Base-by-base conservation (phyloP, 805 yeast genomes). In the Candida golubevii region DNA sequence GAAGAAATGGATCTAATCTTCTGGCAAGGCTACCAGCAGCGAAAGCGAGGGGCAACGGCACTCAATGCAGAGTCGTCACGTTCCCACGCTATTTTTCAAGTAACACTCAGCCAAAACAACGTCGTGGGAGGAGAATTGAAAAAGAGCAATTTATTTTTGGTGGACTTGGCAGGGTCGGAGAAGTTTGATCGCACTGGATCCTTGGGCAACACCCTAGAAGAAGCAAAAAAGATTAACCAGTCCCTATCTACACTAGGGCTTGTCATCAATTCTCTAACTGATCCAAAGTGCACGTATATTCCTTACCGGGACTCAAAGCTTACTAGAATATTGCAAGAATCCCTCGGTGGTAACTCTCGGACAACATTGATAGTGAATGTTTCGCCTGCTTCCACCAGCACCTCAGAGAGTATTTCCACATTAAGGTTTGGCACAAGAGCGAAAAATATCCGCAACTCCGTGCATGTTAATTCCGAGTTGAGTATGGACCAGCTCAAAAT, bases 141-240 rank as follows among this genome's bases (percentile, higher is more conserved):
- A 58, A 69, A 74, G 33, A 83, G 89, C 6, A 80, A 78, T 46
- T 69, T 88, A 47, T 84, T 82, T 54, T 62, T 88, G 32, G 91
- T 88, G 10, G 97, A 88, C 64, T 71, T 88, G 50, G 96, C 96
- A 0, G 96, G 96, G 6, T 82, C 91, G 18, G 96, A 90, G 61
- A 85, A 82, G 60, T 79, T 83, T 33, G 80, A 80, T 46, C 83
- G 81, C 50, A 80, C 93, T 0, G 91, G 93, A 2, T 91, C 90
- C 1, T 63, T 78, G 0, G 93, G 93, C 1, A 80, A 79, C 53
- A 74, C 82, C 1, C 66, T 85, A 7, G 90, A 88, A 58, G 97
- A 89, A 55, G 88, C 95, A 0, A 85, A 85, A 56, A 86, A 83
- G 48, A 85, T 89, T 54, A 90, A 89, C 62, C 75, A 80, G 35